Evolutionary conservation across 176 grass and related monocot genomes (phyloP), one percentile per base, ranked within the genome.

Genomic region (Triticum timopheevii): DNA sequence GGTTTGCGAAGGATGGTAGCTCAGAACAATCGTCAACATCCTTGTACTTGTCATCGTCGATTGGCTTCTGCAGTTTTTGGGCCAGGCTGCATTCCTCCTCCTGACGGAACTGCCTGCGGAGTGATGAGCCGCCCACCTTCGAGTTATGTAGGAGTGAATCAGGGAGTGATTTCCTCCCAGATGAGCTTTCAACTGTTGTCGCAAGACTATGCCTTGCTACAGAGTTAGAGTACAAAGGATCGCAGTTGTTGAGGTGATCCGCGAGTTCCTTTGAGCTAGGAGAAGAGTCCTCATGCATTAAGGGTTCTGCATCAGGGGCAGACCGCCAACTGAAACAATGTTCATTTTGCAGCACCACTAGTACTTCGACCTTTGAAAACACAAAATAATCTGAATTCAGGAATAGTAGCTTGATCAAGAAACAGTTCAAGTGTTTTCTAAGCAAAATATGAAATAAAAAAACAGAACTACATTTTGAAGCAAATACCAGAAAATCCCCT

Each of bases 241-340:
- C 89, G 73, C 80, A 86, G 25, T 65, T 62, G 25, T 89, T 94
- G 4, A 92, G 74, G 39, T 90, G 88, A 40, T 87, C 83, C 0
- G 84, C 89, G 65, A 95, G 81, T 61, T 93, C 91, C 30, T 87
- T 93, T 35, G 89, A 85, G 83, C 81, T 88, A 62, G 86, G 86
- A 80, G 90, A 76, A 67, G 90, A 90, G 68, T 98, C 90, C 28
- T 94, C 92, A 66, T 91, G 94, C 34, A 88, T 75, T 44, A 92
- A 77, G 47, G 88, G 84, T 72, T 94, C 94, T 13, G 76, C 90
- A 62, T 93, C 94, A 73, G 97, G 94, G 33, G 94, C 97, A 61
- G 94, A 96, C 10, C 94, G 92, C 92, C 94, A 96, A 61, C 94
- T 99, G 66, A 99, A 91, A 66, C 93, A 87, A 80, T 90, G 94